Conservation (phyloP, 192 early-diverging fungal genomes). For the Entomortierella chlamydospora region DNA sequence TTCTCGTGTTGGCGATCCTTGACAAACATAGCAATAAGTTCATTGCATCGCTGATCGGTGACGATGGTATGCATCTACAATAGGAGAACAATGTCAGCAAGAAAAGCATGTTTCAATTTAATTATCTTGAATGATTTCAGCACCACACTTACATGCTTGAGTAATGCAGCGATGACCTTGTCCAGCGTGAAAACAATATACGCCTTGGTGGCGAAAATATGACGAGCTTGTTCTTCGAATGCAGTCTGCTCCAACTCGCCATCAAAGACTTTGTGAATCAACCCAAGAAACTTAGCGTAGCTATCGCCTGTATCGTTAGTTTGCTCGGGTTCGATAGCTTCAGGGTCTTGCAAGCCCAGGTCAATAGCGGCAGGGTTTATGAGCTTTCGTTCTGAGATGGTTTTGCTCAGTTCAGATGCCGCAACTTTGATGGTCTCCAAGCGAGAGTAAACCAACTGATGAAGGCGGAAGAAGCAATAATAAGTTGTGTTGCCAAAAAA, state of each 20-base stretch:
- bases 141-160: conserved; percentile 76
- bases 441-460: conserved; percentile 88
- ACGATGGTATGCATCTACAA: conserved; percentile 69
- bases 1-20: conserved; percentile 60
- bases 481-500: conserved; percentile 91
- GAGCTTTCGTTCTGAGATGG: conserved; percentile 64
- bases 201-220: conserved; percentile 90
- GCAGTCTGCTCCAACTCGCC: conserved; percentile 81
- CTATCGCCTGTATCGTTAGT: conserved; percentile 74
- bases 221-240: conserved; percentile 91
- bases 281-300: conserved; percentile 79
- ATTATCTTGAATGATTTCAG: neutral
- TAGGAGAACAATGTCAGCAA: conserved; percentile 11
- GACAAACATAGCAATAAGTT: conserved; percentile 76
- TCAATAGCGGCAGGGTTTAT: conserved; percentile 69
- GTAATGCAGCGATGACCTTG: conserved; percentile 82
- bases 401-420: conserved; percentile 66
- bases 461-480: conserved; percentile 91
- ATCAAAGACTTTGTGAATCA: conserved; percentile 82
- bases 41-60: conserved; percentile 71
- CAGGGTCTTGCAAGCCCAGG: conserved; percentile 67
- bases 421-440: conserved; percentile 83
- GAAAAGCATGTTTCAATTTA: neutral
- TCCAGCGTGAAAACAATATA: conserved; percentile 92
- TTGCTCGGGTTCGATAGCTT: conserved; percentile 59